Percentiles rank a stretch among this genome's conserved stretches.
Conservation (phyloP, 2,329 filamentous ascomycete species). For the Aspergillus sp. region DNA sequence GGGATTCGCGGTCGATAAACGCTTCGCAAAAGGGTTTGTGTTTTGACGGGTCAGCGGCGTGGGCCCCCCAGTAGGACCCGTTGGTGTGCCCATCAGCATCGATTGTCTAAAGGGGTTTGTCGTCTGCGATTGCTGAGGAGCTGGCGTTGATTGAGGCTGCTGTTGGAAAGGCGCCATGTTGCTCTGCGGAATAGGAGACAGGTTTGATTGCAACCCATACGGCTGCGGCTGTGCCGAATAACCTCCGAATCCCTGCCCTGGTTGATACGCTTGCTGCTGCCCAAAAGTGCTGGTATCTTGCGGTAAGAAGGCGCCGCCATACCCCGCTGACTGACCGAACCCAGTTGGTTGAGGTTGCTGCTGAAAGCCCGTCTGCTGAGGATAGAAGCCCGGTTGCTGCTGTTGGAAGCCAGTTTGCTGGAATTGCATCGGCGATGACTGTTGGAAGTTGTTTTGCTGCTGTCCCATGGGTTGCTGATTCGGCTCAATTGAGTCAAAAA, state of each 20-base stretch:
- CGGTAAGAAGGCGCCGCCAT: conserved; percentile 16
- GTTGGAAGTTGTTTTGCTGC: conserved; percentile 15
- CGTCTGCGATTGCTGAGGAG: conserved; percentile 39
- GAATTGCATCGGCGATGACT: conserved; percentile 32
- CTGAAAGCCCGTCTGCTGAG: conserved; percentile 27
- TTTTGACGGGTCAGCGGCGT: conserved; percentile 51
- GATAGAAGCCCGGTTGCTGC: conserved; percentile 13
- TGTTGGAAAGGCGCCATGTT: conserved; percentile 38
- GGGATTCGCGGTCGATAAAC: conserved; percentile 26
- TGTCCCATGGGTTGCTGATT: conserved; percentile 64
- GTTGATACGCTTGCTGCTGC: conserved; percentile 31
- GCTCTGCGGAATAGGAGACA: conserved; percentile 42
- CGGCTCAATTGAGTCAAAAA: conserved; percentile 87
- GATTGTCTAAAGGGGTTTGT: conserved; percentile 95
- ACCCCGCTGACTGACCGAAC: conserved; percentile 14
- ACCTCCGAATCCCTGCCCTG: conserved; percentile 72
- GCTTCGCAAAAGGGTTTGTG: conserved; percentile 81
- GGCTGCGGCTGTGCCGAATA: conserved; percentile 63
- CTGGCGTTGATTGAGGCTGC: conserved; percentile 34
- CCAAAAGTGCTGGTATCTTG: conserved; percentile 30
- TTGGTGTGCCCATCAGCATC: conserved; percentile 52
- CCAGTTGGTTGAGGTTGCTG: conserved; percentile 12
- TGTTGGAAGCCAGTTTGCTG: conserved; percentile 24
- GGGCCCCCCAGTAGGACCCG: conserved; percentile 37
- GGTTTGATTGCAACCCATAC: conserved; percentile 36